Evolutionary conservation across 2,329 filamentous ascomycete species (phyloP).

Genomic region (Cephalotrichum gorgonifer): DNA sequence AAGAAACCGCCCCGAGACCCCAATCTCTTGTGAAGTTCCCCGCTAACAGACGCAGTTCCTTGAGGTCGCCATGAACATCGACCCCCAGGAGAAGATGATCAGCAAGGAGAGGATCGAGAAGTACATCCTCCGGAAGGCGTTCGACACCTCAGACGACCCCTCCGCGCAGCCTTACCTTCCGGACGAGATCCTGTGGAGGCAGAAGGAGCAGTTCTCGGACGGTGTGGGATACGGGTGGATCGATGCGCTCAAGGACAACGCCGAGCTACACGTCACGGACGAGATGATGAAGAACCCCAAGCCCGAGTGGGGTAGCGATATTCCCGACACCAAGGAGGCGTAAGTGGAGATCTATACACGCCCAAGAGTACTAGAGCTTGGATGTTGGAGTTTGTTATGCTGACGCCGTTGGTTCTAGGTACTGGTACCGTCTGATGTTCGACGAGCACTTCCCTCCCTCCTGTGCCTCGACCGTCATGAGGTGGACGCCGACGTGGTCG

Average conservation of each 20-base stretch:
- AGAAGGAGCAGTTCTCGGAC: slow-evolving; percentile 99
- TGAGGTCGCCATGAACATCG: slow-evolving; percentile 84
- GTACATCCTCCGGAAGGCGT: slow-evolving; percentile 95
- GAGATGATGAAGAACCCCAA: slow-evolving; percentile 99
- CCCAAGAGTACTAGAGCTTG: not conserved
- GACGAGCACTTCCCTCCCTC: slow-evolving; percentile 94
- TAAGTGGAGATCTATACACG: slow-evolving; percentile 47
- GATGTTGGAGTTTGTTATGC: slow-evolving; percentile 6
- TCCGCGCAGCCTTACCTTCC: slow-evolving; percentile 80
- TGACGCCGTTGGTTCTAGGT: slow-evolving; percentile 38
- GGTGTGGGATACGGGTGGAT: slow-evolving; percentile 99
- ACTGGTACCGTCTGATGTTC: slow-evolving; percentile 98
- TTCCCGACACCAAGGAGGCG: slow-evolving; percentile 95
- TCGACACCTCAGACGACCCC: slow-evolving; percentile 85
- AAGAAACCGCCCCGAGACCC: not conserved
- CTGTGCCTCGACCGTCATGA: slow-evolving; percentile 86
- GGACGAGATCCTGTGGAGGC: slow-evolving; percentile 89
- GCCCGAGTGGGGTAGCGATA: slow-evolving; percentile 85
- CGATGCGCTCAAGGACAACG: slow-evolving; percentile 90
- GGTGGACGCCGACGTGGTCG: slow-evolving; percentile 97
- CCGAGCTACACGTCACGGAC: slow-evolving; percentile 80
- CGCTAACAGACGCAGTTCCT: slow-evolving; percentile 56
- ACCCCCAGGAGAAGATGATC: slow-evolving; percentile 94
- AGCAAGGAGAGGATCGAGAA: slow-evolving; percentile 85
- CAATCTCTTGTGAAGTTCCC: not conserved